Evolutionary conservation across 169 alveolate species (phyloP).

Genomic region (Besnoitia besnoiti): DNA sequence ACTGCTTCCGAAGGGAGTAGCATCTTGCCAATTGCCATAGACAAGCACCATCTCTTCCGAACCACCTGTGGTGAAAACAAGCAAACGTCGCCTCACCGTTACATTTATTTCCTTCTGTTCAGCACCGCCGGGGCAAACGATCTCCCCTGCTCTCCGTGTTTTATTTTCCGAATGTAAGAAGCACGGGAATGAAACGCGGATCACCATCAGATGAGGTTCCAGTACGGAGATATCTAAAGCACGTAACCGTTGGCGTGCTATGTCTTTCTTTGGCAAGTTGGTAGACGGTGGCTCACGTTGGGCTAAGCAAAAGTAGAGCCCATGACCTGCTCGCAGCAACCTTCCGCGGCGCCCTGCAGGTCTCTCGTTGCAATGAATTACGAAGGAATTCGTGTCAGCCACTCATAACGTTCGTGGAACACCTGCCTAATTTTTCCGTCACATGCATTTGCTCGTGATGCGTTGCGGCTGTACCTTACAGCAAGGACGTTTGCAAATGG

Average conservation of each 20-base stretch:
- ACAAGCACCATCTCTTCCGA: no score
- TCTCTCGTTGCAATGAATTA: not conserved
- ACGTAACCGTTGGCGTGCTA: no score
- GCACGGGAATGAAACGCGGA: not conserved
- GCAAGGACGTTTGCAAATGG: not conserved
- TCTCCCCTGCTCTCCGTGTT: not conserved
- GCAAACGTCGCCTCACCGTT: no score
- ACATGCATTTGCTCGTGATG: not conserved
- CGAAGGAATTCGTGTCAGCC: not conserved
- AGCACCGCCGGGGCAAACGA: conserved; percentile 28
- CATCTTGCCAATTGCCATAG: no score
- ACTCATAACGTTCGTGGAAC: not conserved
- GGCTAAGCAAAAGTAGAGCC: not conserved
- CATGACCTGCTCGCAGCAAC: not conserved
- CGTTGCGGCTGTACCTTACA: not conserved
- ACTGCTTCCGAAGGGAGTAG: no score
- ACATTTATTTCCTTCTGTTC: not conserved
- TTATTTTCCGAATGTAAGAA: conserved; percentile 13
- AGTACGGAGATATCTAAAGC: not conserved
- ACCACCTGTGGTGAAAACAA: no score
- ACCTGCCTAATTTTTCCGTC: not conserved
- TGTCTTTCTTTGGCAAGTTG: not conserved
- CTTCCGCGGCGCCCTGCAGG: not conserved
- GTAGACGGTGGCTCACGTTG: not conserved
- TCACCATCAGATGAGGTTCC: not conserved